phyloP scores from a whole-genome alignment of 768 basidiomycete genomes.

The Dentipellis fragilis region DNA sequence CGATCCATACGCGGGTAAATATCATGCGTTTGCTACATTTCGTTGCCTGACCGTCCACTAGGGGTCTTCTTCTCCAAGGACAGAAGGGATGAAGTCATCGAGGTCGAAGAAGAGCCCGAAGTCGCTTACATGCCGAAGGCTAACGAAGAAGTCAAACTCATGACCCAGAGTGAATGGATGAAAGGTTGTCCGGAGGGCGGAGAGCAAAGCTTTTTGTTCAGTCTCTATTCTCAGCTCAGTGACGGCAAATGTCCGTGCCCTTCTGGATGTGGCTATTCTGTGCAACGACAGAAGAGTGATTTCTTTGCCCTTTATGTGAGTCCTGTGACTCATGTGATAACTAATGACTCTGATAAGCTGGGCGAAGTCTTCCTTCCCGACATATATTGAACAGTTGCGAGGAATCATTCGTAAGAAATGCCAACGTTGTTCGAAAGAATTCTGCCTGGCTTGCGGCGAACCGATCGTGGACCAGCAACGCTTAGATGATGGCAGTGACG shows the following conservation, averaged over 20 bases:
- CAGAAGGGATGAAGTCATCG: constrained; percentile 83
- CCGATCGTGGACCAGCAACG: constrained; percentile 17
- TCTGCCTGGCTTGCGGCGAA: constrained; percentile 43
- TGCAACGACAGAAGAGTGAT: constrained; percentile 57
- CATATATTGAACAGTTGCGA: constrained; percentile 57
- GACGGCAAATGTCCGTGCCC: constrained; percentile 62
- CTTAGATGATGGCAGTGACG: constrained; percentile 30
- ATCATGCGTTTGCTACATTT: constrained; percentile 17
- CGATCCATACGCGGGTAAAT: constrained; percentile 76
- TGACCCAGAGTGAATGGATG: constrained; percentile 95
- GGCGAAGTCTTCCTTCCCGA: constrained; percentile 59
- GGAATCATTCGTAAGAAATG: constrained; percentile 53
- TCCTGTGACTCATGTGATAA: constrained; percentile 16
- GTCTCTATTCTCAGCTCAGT: constrained; percentile 67
- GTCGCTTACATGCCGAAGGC: constrained; percentile 30
- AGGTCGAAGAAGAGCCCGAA: constrained; percentile 77
- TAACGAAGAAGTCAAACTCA: constrained; percentile 45
- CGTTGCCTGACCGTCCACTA: constrained; percentile 19
- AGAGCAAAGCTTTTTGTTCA: constrained; percentile 84
- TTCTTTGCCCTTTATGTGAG: constrained; percentile 81
- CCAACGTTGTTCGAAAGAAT: constrained; percentile 18
- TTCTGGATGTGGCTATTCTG: constrained; percentile 55
- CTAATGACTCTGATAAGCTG: background rate
- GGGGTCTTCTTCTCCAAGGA: constrained; percentile 96
- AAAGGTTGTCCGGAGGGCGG: constrained; percentile 91